Base-by-base conservation (phyloP, 2,329 filamentous ascomycete species). In the Penicillium sumatraense region DNA sequence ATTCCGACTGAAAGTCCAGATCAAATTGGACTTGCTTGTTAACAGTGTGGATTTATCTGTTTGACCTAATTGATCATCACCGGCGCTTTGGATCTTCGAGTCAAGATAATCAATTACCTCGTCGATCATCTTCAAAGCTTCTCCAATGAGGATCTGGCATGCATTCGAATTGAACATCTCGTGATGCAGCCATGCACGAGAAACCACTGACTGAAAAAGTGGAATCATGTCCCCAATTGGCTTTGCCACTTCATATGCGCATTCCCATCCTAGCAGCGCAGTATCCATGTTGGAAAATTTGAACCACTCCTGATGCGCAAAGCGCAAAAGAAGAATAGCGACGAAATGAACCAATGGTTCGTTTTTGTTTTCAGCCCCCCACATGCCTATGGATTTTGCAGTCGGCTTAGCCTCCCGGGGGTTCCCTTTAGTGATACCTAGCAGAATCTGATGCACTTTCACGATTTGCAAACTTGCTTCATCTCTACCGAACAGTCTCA, bases 241-340 rank as follows among this genome's bases (percentile, higher is more conserved):
- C 44, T 57, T 38, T 3, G 51, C 54, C 2, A 64, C 40, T 48
- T 61, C 56, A 42, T 59, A 63, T 2, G 59, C 64, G 45, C 61
- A 66, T 49, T 66, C 64, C 53, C 59, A 65, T 1, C 56, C 57
- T 1, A 52, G 21, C 18, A 60, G 27, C 5, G 64, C 58, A 1
- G 51, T 58, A 35, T 66, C 62, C 50, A 66, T 53, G 20, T 54
- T 59, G n/a, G 55, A 61, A 18, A 61, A 63, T 41, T 36, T 55
- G 26, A 24, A 44, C 64, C 64, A 65, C 51, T 66, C 64, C 13
- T 63, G 58, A 18, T 56, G 46, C 1, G 53, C 62, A 33, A 64
- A 66, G 5, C 62, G 48, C 10, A 48, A 35, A 20, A 67, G 41
- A 8, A 67, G 38, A 14, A 54, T 47, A 11, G 60, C 56, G 18